phyloP scores from a whole-genome alignment of 257 asterid species.

The Nicotiana benthamiana region DNA sequence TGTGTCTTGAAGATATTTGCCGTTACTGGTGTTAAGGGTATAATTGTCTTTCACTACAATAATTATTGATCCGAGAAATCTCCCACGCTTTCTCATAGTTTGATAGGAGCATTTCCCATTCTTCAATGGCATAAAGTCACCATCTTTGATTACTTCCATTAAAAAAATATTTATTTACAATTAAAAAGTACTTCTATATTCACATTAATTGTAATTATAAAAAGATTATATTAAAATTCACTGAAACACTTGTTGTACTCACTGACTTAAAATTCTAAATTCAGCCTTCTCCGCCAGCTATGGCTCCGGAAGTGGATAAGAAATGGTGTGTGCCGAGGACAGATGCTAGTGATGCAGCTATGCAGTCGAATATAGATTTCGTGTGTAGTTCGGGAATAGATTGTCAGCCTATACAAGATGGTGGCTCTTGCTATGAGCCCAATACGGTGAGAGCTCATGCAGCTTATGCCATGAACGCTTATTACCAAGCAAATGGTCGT shows the following conservation, averaged over 20 bases:
- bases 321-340: slow-evolving; percentile 33
- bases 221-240: no score
- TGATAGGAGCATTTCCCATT: slow-evolving; percentile 31
- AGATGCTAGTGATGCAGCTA: slow-evolving; percentile 22
- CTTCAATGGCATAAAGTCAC: slow-evolving; percentile 16
- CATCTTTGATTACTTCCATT: background rate
- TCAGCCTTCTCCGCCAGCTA: slow-evolving; percentile 7
- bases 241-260: no score
- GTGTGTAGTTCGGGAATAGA: slow-evolving; percentile 34
- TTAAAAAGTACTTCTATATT: no score
- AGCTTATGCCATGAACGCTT: slow-evolving; percentile 49
- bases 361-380: slow-evolving; percentile 40
- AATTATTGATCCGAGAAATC: slow-evolving; percentile 28
- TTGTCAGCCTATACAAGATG: slow-evolving; percentile 34
- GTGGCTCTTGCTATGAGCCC: slow-evolving; percentile 41
- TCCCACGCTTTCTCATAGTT: slow-evolving; percentile 36
- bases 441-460: slow-evolving; percentile 28
- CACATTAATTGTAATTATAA: no score
- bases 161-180: no score
- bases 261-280: background rate
- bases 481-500: slow-evolving; percentile 35
- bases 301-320: slow-evolving; percentile 15
- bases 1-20: slow-evolving; percentile 24
- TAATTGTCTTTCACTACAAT: slow-evolving; percentile 24
- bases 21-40: slow-evolving; percentile 30